Evolutionary conservation across 2,329 filamentous ascomycete species (phyloP), one percentile per base, ranked within the genome.

Genomic region (Plectosphaerella cucumerina): DNA sequence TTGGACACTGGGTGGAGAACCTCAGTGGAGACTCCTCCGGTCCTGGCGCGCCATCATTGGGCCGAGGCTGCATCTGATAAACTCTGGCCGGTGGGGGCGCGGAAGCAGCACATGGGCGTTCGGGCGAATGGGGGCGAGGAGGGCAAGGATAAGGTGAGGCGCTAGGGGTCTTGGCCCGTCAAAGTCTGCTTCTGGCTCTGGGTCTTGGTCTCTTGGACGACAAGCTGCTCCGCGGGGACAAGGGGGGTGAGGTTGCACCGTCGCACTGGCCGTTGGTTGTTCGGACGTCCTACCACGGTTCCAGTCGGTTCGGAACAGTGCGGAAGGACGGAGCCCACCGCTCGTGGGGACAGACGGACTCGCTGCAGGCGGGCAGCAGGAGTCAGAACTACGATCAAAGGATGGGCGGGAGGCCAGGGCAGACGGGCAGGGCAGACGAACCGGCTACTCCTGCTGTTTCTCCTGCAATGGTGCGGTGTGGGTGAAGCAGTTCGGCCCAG

Each of bases 1-100:
- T 54, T 48, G 41, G 44, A 46, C 44, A 53, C 43, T 18, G 33
- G 47, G 31, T 50, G 50, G 50, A 48, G 47, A 12, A 37, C 33
- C 15, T 5, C 15, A n/a, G 47, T 49, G 37, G 47, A 41, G 39
- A 22, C 22, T 11, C 26, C 26, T 31, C 4, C 26, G 12, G n/a
- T n/a, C n/a, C 26, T 31, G 5, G 11, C 23, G 11, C 37, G 6
- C 8, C 9, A 15, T 10, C n/a, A 6, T 37, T 47, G 35, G 45
- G 33, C 45, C 15, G 34, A 39, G 22, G 33, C 20, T 8, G 31
- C 47, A 50, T 50, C 48, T 50, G 48, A 50, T 50, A 50, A 48
- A 33, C 26, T 48, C 31, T 48, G 44, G n/a, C n/a, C 18, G 15
- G 34, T 39, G 45, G 45, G 33, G 44, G 44, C 15, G 21, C 37